Conservation (phyloP, 371 early-diverging fungal genomes). For the Mortierella sp. region DNA sequence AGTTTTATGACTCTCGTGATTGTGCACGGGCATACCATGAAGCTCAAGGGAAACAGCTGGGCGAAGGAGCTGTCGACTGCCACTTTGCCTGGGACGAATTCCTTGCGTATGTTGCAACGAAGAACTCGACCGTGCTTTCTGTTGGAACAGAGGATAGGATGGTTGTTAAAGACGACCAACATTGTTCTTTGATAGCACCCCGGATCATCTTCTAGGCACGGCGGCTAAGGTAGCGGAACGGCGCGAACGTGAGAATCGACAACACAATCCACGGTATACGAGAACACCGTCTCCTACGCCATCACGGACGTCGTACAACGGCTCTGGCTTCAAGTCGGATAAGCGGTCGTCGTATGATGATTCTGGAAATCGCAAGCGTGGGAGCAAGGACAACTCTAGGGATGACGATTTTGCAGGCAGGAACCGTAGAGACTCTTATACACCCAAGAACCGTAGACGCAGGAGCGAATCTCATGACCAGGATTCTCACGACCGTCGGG, state of each 20-base stretch:
- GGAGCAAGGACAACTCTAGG: background rate
- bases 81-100: slow-evolving; percentile 34
- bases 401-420: background rate
- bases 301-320: background rate
- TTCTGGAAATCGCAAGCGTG: slow-evolving; percentile 3
- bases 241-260: slow-evolving; percentile 2
- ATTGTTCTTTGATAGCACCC: slow-evolving; percentile 3
- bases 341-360: slow-evolving; percentile 13
- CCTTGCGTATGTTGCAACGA: slow-evolving; percentile 18
- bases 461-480: slow-evolving; percentile 21
- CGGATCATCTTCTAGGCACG: slow-evolving; percentile 8
- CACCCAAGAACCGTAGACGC: background rate
- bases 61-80: slow-evolving; percentile 19
- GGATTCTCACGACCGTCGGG: slow-evolving; percentile 1
- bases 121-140: background rate
- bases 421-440: background rate
- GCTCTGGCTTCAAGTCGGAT: background rate
- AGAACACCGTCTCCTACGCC: slow-evolving; percentile 16
- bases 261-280: background rate
- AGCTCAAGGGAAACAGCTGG: slow-evolving; percentile 18
- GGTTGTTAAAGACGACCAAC: background rate
- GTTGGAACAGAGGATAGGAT: background rate
- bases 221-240: slow-evolving; percentile 11
- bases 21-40: slow-evolving; percentile 32
- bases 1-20: slow-evolving; percentile 45